Base-by-base conservation (phyloP, 2,329 filamentous ascomycete species). In the Nigrospora sphaerica region DNA sequence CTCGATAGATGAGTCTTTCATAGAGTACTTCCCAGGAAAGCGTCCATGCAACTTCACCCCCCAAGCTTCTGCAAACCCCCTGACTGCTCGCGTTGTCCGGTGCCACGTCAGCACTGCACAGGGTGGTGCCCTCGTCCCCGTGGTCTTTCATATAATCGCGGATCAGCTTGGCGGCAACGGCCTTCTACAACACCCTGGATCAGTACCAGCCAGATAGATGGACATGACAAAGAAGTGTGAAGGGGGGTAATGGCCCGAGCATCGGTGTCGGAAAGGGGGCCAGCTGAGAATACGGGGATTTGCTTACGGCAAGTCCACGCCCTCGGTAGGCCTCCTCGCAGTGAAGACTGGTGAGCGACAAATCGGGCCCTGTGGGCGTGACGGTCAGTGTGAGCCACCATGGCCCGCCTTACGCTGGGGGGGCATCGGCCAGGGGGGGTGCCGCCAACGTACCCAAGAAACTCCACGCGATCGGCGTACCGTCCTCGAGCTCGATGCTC, bases 61-160 rank as follows among this genome's bases (percentile, higher is more conserved):
- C 77, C 38, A 88, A 58, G 47, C 80, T 80, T 57, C 64, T 75
- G 54, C 81, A 86, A 33, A 88, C 77, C 0, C 68, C 74, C 42
- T 78, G 73, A 56, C 84, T 88, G 36, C 75, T 73, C 2, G 60
- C 48, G 52, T 88, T 88, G 1, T 74, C 72, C 0, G 72, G 65
- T 3, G 78, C 74, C 0, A 88, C 84, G 61, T 88, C 82, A 2
- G 83, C 83, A 49, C 79, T 74, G 23, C 72, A 74, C 6, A 36
- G 6, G 18, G 14, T 44, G 68, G 75, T 79, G 7, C 69, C 73
- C 34, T 78, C 77, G 0, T 68, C 54, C 1, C 67, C 68, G 33
- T 70, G 78, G 1, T 66, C 62, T 3, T 52, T 52, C 32, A 74
- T 65, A 40, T 73, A 67, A 35, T 81, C 72, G 4, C 65, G 66